A percentile compares a stretch with the other conserved stretches of the same genome.
Conservation (phyloP, 1,139 yeast species). For the Pichia sp. region DNA sequence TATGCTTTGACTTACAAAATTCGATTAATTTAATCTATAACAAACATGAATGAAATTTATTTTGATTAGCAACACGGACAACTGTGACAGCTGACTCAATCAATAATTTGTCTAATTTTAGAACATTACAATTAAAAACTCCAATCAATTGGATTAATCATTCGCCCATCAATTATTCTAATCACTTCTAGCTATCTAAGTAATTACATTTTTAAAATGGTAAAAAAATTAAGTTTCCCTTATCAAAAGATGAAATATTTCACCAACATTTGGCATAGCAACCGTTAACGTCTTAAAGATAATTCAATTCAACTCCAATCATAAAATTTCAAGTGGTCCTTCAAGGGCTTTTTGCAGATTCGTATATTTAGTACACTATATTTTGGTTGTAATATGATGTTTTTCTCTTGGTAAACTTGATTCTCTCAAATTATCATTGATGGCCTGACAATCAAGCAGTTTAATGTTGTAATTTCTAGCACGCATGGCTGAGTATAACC, state of each 20-base stretch:
- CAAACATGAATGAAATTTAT: conserved; percentile 68
- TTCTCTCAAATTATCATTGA: conserved; percentile 29
- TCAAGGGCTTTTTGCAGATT: conserved; percentile 55
- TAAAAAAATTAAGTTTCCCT: conserved; percentile 38
- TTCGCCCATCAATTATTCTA: conserved; percentile 50
- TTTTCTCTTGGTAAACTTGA: conserved; percentile 40
- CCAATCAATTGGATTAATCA: conserved; percentile 55
- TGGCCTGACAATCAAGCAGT: conserved; percentile 46
- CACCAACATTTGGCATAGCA: conserved; percentile 40
- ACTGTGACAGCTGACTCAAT: conserved; percentile 37
- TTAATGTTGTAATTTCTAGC: conserved; percentile 54
- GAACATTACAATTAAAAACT: conserved; percentile 65
- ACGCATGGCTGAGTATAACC: conserved; percentile 55
- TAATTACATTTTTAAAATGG: conserved; percentile 44
- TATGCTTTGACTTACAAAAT: conserved; percentile 47
- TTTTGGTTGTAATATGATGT: conserved; percentile 42
- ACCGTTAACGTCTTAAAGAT: conserved; percentile 82
- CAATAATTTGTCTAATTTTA: conserved; percentile 46
- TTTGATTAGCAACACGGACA: conserved; percentile 66
- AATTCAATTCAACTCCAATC: conserved; percentile 78
- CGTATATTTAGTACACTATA: conserved; percentile 43
- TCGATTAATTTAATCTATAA: conserved; percentile 62
- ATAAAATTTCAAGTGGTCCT: conserved; percentile 56
- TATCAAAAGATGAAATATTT: conserved; percentile 31
- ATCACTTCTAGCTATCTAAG: conserved; percentile 60